Base-by-base conservation (phyloP, 805 yeast genomes). In the Wickerhamiella sergipiensis region DNA sequence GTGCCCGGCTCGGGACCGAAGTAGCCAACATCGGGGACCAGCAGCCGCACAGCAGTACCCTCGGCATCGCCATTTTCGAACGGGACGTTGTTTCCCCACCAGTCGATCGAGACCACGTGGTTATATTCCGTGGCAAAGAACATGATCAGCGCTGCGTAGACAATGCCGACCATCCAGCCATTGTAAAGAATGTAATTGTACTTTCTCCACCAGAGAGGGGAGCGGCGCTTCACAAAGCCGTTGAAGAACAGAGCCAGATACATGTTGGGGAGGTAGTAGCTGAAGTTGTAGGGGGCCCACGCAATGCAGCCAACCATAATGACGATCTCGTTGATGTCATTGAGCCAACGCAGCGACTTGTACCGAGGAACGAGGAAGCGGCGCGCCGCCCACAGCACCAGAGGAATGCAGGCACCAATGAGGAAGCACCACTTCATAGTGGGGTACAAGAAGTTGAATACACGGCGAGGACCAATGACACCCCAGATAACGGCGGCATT, bases 1-100 rank as follows among this genome's bases (percentile, higher is more conserved):
- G 9, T 17, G 4, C 50, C 50, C 3, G 22, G 31, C 13, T 21
- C 10, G 2, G 50, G 50, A 9, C 69, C 69, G 53, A 65, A 65
- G 50, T 61, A 61, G 18, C 64, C 69, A 24, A 55, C 48, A n/a
- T 54, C 60, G 1, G 65, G 63, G 13, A 62, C 29, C 9, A 39
- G 38, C 7, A 43, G 48, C 24, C 53, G 46, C 22, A 53, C 50
- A 6, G 58, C 53, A 18, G 36, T 15, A 2, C 43, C 52, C 12
- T 23, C 46, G 15, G 47, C 50, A 18, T 50, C 55, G 4, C 26
- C 45, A 8, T 47, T 51, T 5, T 51, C 46, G 29, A n/a, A 47
- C 13, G 36, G 5, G 33, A 66, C 72, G 12, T 52, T 60, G 52
- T 78, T 79, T 1, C 86, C 86, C 86, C 86, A 81, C 86, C 86